phyloP scores from a whole-genome alignment of 345 rosid genomes.

The Syzygium grande region DNA sequence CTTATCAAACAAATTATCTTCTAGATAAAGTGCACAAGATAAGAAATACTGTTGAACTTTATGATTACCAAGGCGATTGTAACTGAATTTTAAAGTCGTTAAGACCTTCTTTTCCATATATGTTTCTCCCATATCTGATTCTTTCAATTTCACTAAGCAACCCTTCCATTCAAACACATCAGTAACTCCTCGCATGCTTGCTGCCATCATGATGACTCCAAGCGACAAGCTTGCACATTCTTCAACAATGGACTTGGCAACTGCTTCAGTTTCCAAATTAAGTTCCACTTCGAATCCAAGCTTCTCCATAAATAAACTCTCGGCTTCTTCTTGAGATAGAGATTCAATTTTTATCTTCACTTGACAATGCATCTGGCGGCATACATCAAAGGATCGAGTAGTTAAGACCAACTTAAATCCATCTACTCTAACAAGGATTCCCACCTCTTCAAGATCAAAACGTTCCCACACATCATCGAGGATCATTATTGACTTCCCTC shows the following conservation, averaged over 20 bases:
- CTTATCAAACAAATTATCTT: background rate
- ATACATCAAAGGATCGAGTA: background rate
- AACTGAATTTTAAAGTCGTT: constrained; percentile 5
- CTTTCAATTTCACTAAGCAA: background rate
- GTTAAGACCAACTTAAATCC: background rate
- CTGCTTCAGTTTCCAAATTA: background rate
- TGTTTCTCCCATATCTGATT: too few relatives aligned
- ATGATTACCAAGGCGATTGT: background rate
- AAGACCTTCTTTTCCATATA: background rate
- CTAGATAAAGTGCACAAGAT: constrained; percentile 19
- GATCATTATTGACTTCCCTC: background rate
- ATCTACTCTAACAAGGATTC: background rate
- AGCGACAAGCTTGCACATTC: constrained; percentile 15
- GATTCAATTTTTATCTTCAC: background rate
- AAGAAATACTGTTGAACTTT: constrained; percentile 7
- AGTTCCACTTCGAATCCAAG: background rate
- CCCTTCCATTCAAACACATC: constrained; percentile 6
- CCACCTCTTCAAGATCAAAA: background rate
- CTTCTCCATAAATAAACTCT: background rate
- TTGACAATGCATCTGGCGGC: background rate
- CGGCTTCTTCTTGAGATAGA: background rate
- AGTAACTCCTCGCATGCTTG: constrained; percentile 6
- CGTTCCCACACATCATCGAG: background rate
- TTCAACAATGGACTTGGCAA: background rate
- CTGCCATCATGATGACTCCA: background rate